These are phyloP conservation scores for Candolleomyces eurysporus DNA, from an alignment of 768 basidiomycete genomes.

Conservation along the genomic window DNA sequence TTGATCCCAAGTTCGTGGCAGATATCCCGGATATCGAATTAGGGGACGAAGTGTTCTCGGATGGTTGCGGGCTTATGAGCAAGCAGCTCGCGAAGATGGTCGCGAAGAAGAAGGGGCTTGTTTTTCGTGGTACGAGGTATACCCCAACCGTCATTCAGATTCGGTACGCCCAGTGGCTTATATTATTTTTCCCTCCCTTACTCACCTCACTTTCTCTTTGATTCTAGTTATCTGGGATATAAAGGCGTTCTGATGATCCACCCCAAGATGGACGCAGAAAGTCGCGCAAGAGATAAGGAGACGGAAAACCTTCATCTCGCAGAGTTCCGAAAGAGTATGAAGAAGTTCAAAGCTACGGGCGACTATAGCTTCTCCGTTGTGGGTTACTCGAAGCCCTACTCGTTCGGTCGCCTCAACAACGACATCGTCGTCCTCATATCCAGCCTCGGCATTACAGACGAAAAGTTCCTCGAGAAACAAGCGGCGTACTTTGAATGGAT, in stretches of 20 bases:
- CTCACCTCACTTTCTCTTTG: neutral
- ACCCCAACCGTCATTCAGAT: slow-evolving; percentile 65
- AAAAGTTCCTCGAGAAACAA: slow-evolving; percentile 54
- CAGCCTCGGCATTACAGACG: slow-evolving; percentile 58
- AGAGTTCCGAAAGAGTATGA: slow-evolving; percentile 68
- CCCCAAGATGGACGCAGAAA: slow-evolving; percentile 50
- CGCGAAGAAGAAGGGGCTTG: slow-evolving; percentile 51
- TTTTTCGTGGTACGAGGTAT: slow-evolving; percentile 54
- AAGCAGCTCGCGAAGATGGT: slow-evolving; percentile 48
- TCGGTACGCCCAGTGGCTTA: slow-evolving; percentile 33
- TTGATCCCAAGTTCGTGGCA: slow-evolving; percentile 45
- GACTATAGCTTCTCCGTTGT: slow-evolving; percentile 68
- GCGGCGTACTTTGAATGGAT: slow-evolving; percentile 61
- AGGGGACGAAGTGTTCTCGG: slow-evolving; percentile 60
- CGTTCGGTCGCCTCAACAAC: slow-evolving; percentile 67
- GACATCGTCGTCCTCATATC: slow-evolving; percentile 67
- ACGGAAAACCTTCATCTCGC: slow-evolving; percentile 28
- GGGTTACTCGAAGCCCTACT: slow-evolving; percentile 58
- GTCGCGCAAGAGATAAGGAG: slow-evolving; percentile 7
- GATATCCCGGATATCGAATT: slow-evolving; percentile 62
- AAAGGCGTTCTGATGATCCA: slow-evolving; percentile 72
- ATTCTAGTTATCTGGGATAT: slow-evolving; percentile 59
- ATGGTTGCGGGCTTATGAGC: slow-evolving; percentile 68
- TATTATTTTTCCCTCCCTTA: neutral
- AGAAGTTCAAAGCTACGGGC: slow-evolving; percentile 57